Evolutionary conservation across 257 asterid genomes (phyloP).

Genomic region (Coffea canephora): DNA sequence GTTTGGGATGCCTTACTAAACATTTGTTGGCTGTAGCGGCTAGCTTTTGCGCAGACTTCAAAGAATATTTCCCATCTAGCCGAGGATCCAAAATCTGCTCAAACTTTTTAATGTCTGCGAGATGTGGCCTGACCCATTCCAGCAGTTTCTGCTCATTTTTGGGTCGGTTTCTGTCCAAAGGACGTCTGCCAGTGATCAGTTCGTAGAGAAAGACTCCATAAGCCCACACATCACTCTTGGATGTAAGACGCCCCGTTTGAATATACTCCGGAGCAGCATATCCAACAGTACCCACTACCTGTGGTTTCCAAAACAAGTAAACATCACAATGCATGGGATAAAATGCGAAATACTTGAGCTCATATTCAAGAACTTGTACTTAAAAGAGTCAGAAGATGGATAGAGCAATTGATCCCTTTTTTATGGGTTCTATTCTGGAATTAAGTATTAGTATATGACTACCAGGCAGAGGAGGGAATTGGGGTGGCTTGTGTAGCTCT

Average conservation of each 20-base stretch:
- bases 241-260: slow-evolving; percentile 84
- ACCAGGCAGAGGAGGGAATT: neutral
- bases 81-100: slow-evolving; percentile 77
- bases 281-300: slow-evolving; percentile 95
- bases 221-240: slow-evolving; percentile 92
- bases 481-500: neutral
- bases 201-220: slow-evolving; percentile 91
- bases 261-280: slow-evolving; percentile 96
- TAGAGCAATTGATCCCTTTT: too few relatives aligned
- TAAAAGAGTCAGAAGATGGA: too few relatives aligned
- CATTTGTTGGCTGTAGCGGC: slow-evolving; percentile 88
- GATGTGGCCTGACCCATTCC: slow-evolving; percentile 83
- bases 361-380: neutral
- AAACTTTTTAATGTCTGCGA: slow-evolving; percentile 64
- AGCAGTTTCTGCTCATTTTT: slow-evolving; percentile 78
- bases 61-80: slow-evolving; percentile 54
- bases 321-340: neutral
- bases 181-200: slow-evolving; percentile 88
- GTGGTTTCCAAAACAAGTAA: neutral
- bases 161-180: slow-evolving; percentile 73
- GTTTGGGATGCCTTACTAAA: slow-evolving; percentile 60
- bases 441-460: neutral
- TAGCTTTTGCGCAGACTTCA: slow-evolving; percentile 64
- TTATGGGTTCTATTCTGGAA: too few relatives aligned
- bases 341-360: neutral